Evolutionary conservation across 257 asterid species (phyloP).

Genomic region (Fraxinus anomala): DNA sequence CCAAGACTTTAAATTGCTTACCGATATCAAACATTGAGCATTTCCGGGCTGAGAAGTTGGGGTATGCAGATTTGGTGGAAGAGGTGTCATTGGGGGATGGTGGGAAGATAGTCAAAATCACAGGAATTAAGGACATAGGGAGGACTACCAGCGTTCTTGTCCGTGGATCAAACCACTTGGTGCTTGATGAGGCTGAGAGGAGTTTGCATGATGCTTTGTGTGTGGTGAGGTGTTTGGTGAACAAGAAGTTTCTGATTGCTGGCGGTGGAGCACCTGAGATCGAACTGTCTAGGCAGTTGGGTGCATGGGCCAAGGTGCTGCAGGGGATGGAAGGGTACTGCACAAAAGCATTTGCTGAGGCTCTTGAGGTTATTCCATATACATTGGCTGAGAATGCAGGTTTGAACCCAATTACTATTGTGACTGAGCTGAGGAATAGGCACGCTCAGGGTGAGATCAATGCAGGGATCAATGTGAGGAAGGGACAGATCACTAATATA

Average conservation of each 20-base stretch:
- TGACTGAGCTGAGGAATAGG: constrained; percentile 95
- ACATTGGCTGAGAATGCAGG: constrained; percentile 99
- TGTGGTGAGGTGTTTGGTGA: constrained; percentile 95
- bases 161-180: constrained; percentile 92
- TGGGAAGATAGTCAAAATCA: constrained; percentile 88
- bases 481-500: constrained; percentile 95
- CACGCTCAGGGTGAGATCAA: constrained; percentile 96
- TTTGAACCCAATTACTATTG: constrained; percentile 88
- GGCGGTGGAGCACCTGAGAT: constrained; percentile 99
- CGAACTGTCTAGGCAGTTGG: constrained; percentile 93
- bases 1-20: constrained; percentile 95
- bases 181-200: constrained; percentile 97
- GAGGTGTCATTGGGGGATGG: constrained; percentile 96
- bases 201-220: constrained; percentile 97
- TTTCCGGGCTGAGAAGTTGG: constrained; percentile 84
- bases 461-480: constrained; percentile 99
- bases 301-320: constrained; percentile 96
- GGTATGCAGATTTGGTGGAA: constrained; percentile 86
- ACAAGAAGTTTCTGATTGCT: constrained; percentile 91
- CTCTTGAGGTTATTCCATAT: constrained; percentile 93
- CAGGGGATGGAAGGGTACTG: constrained; percentile 99
- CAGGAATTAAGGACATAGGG: constrained; percentile 95
- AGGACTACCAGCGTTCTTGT: constrained; percentile 90
- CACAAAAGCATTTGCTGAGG: constrained; percentile 92
- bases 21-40: constrained; percentile 96